phyloP scores from a whole-genome alignment of 345 rosid genomes.

The Arabis alpina region DNA sequence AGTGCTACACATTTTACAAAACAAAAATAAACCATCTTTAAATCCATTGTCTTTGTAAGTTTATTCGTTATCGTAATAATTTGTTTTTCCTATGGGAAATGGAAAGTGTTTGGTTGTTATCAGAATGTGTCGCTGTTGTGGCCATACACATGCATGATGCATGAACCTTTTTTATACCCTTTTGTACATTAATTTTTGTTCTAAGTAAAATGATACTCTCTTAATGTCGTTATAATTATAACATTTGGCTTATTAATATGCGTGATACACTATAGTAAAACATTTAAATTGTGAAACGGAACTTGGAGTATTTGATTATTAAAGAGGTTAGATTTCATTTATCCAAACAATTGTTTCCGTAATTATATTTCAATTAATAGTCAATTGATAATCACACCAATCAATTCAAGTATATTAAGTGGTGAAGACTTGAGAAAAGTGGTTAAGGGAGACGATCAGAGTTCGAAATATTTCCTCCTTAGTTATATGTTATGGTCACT shows the following conservation, averaged over 20 bases:
- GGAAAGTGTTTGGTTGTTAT: constrained; percentile 24
- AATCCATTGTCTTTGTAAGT: background rate
- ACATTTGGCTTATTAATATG: background rate
- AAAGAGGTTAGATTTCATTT: background rate
- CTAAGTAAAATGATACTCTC: constrained; percentile 1
- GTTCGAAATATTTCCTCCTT: constrained; percentile 1
- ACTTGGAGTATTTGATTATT: background rate
- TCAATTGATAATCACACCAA: constrained; percentile 21
- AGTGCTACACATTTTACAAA: constrained; percentile 17
- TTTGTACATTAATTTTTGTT: constrained; percentile 11
- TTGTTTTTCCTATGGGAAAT: background rate
- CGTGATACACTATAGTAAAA: background rate
- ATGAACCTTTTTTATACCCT: background rate
- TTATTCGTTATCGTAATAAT: background rate
- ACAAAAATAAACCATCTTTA: background rate
- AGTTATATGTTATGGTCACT: constrained; percentile 6
- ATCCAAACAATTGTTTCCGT: background rate
- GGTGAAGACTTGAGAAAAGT: constrained; percentile 24
- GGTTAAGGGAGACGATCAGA: constrained; percentile 7
- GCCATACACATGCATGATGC: constrained; percentile 4
- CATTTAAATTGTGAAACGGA: background rate
- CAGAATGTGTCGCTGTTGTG: constrained; percentile 14
- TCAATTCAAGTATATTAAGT: constrained; percentile 19
- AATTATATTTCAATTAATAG: background rate
- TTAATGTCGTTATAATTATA: background rate